Percentiles rank a stretch among this genome's conserved stretches.
Evolutionary conservation across 495 filamentous ascomycete species (phyloP).

Genomic region (Penicillium chermesinum): DNA sequence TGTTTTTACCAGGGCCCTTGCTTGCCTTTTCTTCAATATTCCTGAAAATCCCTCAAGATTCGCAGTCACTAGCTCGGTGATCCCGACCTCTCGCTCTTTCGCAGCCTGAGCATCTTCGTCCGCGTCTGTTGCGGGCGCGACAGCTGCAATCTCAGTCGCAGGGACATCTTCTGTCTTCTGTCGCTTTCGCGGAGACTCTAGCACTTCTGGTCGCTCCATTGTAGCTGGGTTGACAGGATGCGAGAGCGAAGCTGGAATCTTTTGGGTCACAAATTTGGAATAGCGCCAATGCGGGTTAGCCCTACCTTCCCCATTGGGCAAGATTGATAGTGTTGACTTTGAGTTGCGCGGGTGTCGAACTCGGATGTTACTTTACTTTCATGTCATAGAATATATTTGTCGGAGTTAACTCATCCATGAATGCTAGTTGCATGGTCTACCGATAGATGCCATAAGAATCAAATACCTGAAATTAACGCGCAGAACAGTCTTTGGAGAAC

Average conservation of each 20-base stretch:
- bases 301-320: slow-evolving; percentile 19
- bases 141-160: slow-evolving; percentile 12
- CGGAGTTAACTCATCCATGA: too few relatives aligned
- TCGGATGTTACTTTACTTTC: too few relatives aligned
- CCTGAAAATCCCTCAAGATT: slow-evolving; percentile 49
- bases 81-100: slow-evolving; percentile 51
- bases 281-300: slow-evolving; percentile 21
- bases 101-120: slow-evolving; percentile 25
- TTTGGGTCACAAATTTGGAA: slow-evolving; percentile 19
- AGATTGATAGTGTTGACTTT: too few relatives aligned
- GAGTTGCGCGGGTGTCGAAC: too few relatives aligned
- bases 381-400: too few relatives aligned
- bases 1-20: background rate
- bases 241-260: slow-evolving; percentile 7
- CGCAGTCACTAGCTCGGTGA: slow-evolving; percentile 49
- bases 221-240: slow-evolving; percentile 7
- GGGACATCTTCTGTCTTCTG: slow-evolving; percentile 35
- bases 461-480: too few relatives aligned
- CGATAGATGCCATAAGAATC: background rate
- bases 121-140: slow-evolving; percentile 6
- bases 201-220: slow-evolving; percentile 38
- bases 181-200: slow-evolving; percentile 42
- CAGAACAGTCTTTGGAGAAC: background rate
- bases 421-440: too few relatives aligned
- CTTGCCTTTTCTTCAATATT: slow-evolving; percentile 55